These are phyloP conservation scores for Myxozyma lipomycoides DNA, from an alignment of 805 yeast genomes.

Conservation along the genomic window DNA sequence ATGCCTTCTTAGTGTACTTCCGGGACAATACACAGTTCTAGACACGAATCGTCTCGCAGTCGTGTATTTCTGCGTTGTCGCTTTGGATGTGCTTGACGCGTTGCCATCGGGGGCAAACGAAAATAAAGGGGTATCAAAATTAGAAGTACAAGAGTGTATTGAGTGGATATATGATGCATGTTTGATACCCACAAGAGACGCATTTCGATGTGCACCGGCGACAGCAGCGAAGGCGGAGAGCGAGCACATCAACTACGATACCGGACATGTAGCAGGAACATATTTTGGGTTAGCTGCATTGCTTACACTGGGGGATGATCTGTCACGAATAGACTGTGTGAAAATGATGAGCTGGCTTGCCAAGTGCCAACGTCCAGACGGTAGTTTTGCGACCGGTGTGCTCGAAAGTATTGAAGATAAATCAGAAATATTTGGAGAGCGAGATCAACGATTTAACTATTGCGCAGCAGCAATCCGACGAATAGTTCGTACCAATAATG, in stretches of 20 bases:
- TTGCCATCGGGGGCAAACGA: constrained; percentile 14
- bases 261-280: constrained; percentile 69
- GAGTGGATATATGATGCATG: constrained; percentile 43
- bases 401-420: constrained; percentile 29
- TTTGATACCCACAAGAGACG: constrained; percentile 35
- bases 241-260: constrained; percentile 43
- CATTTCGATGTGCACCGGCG: constrained; percentile 56
- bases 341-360: constrained; percentile 53
- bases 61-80: constrained; percentile 65
- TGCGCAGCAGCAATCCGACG: constrained; percentile 63
- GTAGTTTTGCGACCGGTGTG: constrained; percentile 51
- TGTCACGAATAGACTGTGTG: constrained; percentile 39
- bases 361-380: constrained; percentile 57
- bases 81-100: constrained; percentile 46
- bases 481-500: constrained; percentile 32
- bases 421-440: constrained; percentile 49
- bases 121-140: constrained; percentile 26
- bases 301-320: constrained; percentile 41
- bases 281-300: constrained; percentile 65
- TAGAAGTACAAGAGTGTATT: constrained; percentile 37
- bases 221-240: constrained; percentile 17
- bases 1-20: constrained; percentile 49
- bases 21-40: constrained; percentile 53
- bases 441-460: constrained; percentile 70
- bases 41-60: constrained; percentile 69